Base-by-base conservation (phyloP, 148 eudicot species). In the Rhododendron kiyosumense region DNA sequence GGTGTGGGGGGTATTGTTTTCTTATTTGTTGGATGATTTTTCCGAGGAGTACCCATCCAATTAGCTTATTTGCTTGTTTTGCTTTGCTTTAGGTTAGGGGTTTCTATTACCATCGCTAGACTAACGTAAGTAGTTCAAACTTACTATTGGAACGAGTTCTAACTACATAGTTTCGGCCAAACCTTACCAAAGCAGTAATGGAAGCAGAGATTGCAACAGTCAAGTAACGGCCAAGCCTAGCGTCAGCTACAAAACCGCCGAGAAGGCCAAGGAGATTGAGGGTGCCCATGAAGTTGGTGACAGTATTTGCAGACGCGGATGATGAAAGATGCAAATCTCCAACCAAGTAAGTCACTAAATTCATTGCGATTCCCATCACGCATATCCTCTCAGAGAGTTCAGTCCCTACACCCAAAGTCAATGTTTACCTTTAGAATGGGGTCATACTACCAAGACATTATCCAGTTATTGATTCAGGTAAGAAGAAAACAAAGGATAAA, bases 271-370 rank as follows among this genome's bases (percentile, higher is more conserved):
- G 90, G 45, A 97, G 93, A 87, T 97, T 97, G 76, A 97, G 98
- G 65, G 98, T 91, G 76, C 99, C 99, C 96, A 95, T 94, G 90
- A 95, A 97, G 89, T 97, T 97, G 80, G 98, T 97, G 45, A 95
- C 99, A n/a, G 90, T 91, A 57, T 91, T 97, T 20, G 99, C 99
- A 11, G 99, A 94, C 84, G 91, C 93, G n/a, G 99, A 90, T 1
- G 99, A 89, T 1, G 98, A 82, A 73, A 97, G 95, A 86, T 97
- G 99, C 95, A 97, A 85, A 45, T 76, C 81, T 89, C 98, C 98
- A 11, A 92, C 92, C 89, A 97, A 86, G 90, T 97, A 97, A 1
- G 99, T 95, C 59, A 97, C 99, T 89, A 97, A 48, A 63, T 97
- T 97, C 99, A 97, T 95, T 0, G 96, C 86, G 77, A 97, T 97